Percentiles rank a stretch among this genome's conserved stretches.
Evolutionary conservation across 768 basidiomycete species (phyloP).

Genomic region (Lepiota brunneoincarnata): DNA sequence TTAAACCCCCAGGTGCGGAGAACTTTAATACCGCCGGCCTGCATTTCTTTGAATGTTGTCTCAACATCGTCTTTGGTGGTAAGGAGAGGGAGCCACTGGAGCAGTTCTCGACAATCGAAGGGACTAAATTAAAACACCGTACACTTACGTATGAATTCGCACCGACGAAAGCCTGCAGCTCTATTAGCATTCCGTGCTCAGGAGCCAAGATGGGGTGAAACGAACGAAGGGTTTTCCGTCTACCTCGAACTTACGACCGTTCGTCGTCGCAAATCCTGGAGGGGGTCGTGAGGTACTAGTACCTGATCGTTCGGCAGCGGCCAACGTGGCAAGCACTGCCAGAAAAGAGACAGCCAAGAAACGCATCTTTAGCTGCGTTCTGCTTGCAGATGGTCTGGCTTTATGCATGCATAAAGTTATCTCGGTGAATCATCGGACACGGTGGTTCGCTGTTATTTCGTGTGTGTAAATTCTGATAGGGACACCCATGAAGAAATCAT

Average conservation of each 20-base stretch:
- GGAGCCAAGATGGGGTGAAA: conserved; percentile 2
- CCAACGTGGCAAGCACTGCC: background rate
- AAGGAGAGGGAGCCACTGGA: conserved; percentile 55
- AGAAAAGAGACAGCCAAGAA: background rate
- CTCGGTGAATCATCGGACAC: conserved; percentile 8
- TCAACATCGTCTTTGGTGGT: conserved; percentile 45
- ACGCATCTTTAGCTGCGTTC: background rate
- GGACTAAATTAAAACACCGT: background rate
- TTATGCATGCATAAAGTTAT: background rate
- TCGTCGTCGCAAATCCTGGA: conserved; percentile 41
- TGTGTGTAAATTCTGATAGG: background rate
- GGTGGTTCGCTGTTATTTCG: background rate
- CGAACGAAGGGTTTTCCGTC: conserved; percentile 52
- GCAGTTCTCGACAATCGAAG: background rate
- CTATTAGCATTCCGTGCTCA: background rate
- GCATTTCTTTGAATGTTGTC: conserved; percentile 47
- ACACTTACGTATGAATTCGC: conserved; percentile 47
- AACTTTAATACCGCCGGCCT: conserved; percentile 45
- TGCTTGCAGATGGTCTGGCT: background rate
- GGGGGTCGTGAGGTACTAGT: conserved; percentile 23
- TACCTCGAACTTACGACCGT: conserved; percentile 37
- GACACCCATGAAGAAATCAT: background rate
- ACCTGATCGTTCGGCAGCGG: background rate
- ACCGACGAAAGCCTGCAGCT: conserved; percentile 42
- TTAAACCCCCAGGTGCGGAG: conserved; percentile 55